These are phyloP conservation scores for Fragaria ananassa DNA, from an alignment of 306 rosid species.

Conservation along the genomic window DNA sequence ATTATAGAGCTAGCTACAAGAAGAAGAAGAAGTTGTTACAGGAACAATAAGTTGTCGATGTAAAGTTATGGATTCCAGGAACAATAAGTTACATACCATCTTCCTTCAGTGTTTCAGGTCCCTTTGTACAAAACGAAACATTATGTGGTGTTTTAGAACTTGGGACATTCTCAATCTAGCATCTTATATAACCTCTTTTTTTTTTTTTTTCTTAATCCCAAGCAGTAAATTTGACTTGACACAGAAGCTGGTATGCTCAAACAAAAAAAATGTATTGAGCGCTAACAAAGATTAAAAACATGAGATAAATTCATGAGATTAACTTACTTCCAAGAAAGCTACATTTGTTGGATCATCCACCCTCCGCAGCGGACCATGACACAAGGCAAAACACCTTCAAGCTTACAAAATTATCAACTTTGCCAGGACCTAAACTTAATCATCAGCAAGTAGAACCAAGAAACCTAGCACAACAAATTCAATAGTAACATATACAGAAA, in stretches of 20 bases:
- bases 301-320: background rate
- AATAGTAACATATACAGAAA: too few relatives aligned
- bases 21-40: too few relatives aligned
- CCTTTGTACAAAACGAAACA: background rate
- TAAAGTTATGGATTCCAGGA: background rate
- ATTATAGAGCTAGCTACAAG: too few relatives aligned
- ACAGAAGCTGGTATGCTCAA: background rate
- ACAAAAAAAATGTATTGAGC: background rate
- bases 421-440: too few relatives aligned
- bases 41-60: background rate
- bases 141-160: background rate
- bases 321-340: constrained; percentile 67
- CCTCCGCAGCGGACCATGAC: constrained; percentile 56
- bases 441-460: too few relatives aligned
- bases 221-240: background rate
- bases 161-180: background rate
- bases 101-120: too few relatives aligned
- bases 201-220: background rate
- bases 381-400: too few relatives aligned
- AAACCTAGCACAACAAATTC: too few relatives aligned
- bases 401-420: too few relatives aligned
- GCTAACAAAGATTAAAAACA: background rate
- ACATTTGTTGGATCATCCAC: constrained; percentile 83
- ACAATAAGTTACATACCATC: too few relatives aligned
- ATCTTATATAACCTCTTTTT: background rate